Evolutionary conservation across 2,329 filamentous ascomycete genomes (phyloP), one percentile per base, ranked within the genome.

Genomic region (Lecanicillium sp.): DNA sequence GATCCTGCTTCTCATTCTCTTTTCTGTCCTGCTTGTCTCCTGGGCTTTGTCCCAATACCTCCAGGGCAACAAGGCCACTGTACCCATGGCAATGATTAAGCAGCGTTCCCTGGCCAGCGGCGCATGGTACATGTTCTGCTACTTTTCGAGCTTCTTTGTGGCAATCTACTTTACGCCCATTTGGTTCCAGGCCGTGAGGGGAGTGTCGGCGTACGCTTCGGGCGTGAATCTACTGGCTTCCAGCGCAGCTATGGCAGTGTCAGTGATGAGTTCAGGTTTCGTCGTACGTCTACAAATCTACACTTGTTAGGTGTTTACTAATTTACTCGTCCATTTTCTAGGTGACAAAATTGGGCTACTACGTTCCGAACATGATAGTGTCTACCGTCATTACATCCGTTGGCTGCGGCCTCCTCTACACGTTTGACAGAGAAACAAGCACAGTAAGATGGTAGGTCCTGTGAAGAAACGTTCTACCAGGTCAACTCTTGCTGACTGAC

Each of bases 61-160:
- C 14, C 55, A 57, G 50, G 61, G 61, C 2, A 51, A 61, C 4
- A 63, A 58, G 0, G 67, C 67, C 1, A 71, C 63, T 1, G 54
- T 69, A 3, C 62, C 68, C 53, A 81, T 86, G 15, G 90, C 75
- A n/a, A 90, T 80, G 8, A 91, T 80, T 30, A 77, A 77, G 51
- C 84, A 82, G 48, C 88, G 79, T 57, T 94, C 87, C 2, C 94
- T 70, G 1, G 86, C 87, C 0, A 89, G 89, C 10, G 64, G 61
- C 11, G 56, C 64, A 36, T 60, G 54, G 36, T 52, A 60, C 24
- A 54, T 61, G 33, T 57, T 64, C 32, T 59, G 45, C n/a, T 52
- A 63, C 5, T 55, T 64, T 15, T 55, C 61, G 8, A 43, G 56
- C 23, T 59, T 62, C 42, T 54, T 44, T 26, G 50, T 62, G 12